phyloP scores from a whole-genome alignment of 345 rosid species.

The Gossypium mustelinum region DNA sequence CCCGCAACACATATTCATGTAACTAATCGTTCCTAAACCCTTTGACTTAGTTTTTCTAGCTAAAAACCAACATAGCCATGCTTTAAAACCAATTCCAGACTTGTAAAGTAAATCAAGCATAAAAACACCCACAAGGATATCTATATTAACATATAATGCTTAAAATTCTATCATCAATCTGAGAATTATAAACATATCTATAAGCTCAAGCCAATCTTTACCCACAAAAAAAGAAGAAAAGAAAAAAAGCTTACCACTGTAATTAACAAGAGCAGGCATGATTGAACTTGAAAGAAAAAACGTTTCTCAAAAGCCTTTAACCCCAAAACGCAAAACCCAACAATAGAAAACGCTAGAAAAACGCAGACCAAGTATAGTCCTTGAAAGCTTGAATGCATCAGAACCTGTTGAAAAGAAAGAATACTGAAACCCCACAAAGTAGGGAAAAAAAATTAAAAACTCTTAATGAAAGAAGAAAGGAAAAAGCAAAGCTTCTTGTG shows the following conservation, averaged over 20 bases:
- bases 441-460: conserved; percentile 33
- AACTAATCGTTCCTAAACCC: background rate
- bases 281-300: conserved; percentile 26
- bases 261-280: conserved; percentile 71
- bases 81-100: background rate
- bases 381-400: conserved; percentile 38
- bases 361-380: conserved; percentile 17
- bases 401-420: conserved; percentile 7
- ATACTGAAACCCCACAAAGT: conserved; percentile 38
- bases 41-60: background rate
- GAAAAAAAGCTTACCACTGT: conserved; percentile 36
- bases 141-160: background rate
- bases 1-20: background rate
- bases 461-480: background rate
- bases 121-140: background rate
- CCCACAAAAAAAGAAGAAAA: background rate
- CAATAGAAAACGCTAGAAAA: conserved; percentile 12
- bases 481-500: background rate
- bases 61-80: background rate
- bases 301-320: conserved; percentile 17
- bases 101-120: background rate
- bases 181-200: background rate
- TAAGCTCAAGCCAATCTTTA: background rate
- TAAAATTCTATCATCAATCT: background rate
- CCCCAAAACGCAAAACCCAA: conserved; percentile 9